These are phyloP conservation scores for Aspergillus fischeri DNA, from an alignment of 2,329 filamentous ascomycete genomes.

Conservation along the genomic window DNA sequence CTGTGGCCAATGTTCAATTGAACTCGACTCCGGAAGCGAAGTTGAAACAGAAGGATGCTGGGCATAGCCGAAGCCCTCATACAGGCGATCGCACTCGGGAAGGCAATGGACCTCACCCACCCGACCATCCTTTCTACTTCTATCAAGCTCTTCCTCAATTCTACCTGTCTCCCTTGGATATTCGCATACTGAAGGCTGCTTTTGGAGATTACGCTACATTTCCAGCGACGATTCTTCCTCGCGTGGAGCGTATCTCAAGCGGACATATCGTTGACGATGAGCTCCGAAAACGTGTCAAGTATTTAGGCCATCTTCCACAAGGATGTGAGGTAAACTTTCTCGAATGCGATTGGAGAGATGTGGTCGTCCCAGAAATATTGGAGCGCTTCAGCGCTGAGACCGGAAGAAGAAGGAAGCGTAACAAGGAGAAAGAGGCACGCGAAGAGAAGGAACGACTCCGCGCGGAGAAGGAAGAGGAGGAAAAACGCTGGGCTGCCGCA, in stretches of 20 bases:
- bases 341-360: constrained; percentile 93
- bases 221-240: constrained; percentile 78
- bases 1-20: constrained; percentile 21
- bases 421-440: constrained; percentile 75
- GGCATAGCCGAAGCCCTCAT: constrained; percentile 1
- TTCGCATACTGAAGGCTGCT: constrained; percentile 83
- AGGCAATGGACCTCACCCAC: constrained; percentile 41
- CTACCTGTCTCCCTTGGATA: constrained; percentile 85
- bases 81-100: constrained; percentile 20
- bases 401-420: constrained; percentile 68
- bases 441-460: constrained; percentile 82
- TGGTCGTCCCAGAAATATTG: constrained; percentile 71
- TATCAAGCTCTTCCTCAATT: constrained; percentile 84
- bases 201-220: constrained; percentile 80
- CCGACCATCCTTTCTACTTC: constrained; percentile 68
- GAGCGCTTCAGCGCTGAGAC: constrained; percentile 72
- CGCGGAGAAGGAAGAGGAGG: constrained; percentile 74
- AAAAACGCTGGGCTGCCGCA: constrained; percentile 63
- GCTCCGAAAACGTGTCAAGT: constrained; percentile 77
- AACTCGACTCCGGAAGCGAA: constrained; percentile 13
- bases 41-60: constrained; percentile 22
- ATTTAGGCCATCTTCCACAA: constrained; percentile 77
- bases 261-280: constrained; percentile 85
- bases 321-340: constrained; percentile 90
- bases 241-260: constrained; percentile 83